phyloP scores from a whole-genome alignment of 768 basidiomycete genomes.

The Pulveroboletus sp. region DNA sequence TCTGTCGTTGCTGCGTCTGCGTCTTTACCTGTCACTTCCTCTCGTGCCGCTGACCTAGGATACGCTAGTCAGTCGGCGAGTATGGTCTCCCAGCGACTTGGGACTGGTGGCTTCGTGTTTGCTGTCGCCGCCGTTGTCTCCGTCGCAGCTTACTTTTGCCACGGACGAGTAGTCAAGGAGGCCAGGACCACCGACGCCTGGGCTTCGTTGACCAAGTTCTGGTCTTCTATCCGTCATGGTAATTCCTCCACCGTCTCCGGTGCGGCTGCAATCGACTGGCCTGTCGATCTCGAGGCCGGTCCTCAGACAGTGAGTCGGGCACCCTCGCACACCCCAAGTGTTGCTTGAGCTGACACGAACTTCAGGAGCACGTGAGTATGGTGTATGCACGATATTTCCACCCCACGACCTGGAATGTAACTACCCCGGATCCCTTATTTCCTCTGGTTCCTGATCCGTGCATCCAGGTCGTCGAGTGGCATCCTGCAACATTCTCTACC shows the following conservation, averaged over 20 bases:
- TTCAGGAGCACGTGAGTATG: slow-evolving; percentile 16
- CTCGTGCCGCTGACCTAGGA: background rate
- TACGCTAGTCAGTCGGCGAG: background rate
- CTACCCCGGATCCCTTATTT: background rate
- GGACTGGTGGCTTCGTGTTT: slow-evolving; percentile 13
- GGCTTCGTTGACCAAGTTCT: slow-evolving; percentile 3
- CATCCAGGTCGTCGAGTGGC: slow-evolving; percentile 5
- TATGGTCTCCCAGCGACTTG: background rate
- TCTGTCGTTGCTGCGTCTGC: slow-evolving; percentile 7
- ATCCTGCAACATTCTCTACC: slow-evolving; percentile 4
- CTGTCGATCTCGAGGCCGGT: slow-evolving; percentile 8
- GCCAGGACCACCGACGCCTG: background rate
- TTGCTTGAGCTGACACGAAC: background rate
- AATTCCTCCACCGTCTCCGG: no score
- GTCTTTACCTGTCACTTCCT: slow-evolving; percentile 1
- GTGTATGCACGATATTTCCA: slow-evolving; percentile 22
- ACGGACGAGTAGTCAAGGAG: background rate
- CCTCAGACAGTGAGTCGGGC: slow-evolving; percentile 6
- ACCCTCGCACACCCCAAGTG: background rate
- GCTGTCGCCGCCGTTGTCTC: slow-evolving; percentile 11
- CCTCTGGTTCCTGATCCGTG: background rate
- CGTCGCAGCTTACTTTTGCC: slow-evolving; percentile 10
- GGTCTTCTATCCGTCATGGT: slow-evolving; percentile 1
- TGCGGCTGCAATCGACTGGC: background rate
- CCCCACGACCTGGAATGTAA: slow-evolving; percentile 19